phyloP scores from a whole-genome alignment of 169 alveolate species.

The Plasmodium inui region DNA sequence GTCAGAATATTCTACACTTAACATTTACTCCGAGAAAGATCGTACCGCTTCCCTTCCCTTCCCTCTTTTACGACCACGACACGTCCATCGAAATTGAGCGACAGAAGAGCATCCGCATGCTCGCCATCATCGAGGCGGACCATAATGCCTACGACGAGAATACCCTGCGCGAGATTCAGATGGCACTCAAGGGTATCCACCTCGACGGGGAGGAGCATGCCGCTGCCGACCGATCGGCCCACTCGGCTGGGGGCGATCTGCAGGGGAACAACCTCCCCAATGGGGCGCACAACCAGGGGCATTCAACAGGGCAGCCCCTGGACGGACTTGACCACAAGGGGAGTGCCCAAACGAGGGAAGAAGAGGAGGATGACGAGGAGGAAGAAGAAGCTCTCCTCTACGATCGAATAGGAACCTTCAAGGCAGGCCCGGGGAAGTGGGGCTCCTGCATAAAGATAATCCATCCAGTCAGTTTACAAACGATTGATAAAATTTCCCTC shows the following conservation, averaged over 20 bases:
- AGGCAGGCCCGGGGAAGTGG: slow-evolving; percentile 96
- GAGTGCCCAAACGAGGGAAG: background rate
- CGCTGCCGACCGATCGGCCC: background rate
- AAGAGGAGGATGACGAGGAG: slow-evolving; percentile 67
- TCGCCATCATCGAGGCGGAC: slow-evolving; percentile 92
- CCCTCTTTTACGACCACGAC: slow-evolving; percentile 79
- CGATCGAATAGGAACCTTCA: slow-evolving; percentile 89
- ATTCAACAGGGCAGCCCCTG: background rate
- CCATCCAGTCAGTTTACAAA: slow-evolving; percentile 86
- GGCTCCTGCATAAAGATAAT: slow-evolving; percentile 94
- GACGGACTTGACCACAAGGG: background rate
- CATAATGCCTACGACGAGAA: slow-evolving; percentile 90
- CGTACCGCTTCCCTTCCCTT: slow-evolving; percentile 89
- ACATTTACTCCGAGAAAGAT: slow-evolving; percentile 95
- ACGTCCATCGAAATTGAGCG: slow-evolving; percentile 72
- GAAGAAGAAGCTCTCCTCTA: slow-evolving; percentile 79
- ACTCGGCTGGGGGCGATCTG: background rate
- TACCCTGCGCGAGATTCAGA: slow-evolving; percentile 83
- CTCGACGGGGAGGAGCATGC: slow-evolving; percentile 50
- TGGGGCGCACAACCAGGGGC: background rate
- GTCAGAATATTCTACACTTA: slow-evolving; percentile 89
- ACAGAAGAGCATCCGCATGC: slow-evolving; percentile 80
- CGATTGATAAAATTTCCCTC: slow-evolving; percentile 90
- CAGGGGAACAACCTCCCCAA: background rate
- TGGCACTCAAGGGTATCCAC: slow-evolving; percentile 78